Base-by-base conservation (phyloP, 371 early-diverging fungal genomes). In the Actinomortierella ambigua region DNA sequence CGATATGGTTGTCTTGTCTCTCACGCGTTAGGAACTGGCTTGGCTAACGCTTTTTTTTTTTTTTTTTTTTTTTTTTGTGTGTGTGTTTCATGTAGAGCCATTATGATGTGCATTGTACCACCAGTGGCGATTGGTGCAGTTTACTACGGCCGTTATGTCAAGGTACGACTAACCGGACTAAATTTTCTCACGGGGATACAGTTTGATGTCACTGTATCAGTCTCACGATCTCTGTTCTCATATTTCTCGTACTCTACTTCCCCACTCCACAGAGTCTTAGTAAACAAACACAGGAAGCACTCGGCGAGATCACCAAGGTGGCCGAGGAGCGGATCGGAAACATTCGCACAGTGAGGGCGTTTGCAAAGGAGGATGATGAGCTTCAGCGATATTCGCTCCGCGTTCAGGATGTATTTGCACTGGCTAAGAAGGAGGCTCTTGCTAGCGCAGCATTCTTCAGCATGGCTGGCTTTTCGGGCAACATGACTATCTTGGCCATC, bases 321-420 rank as follows among this genome's bases (percentile, higher is more conserved):
- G 88, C 90, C 1, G 90, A 92, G 59, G 94, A 91, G 65, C 84
- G 87, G 22, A 75, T 95, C 27, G 73, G 85, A 56, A 85, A 79
- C 49, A 83, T 93, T 18, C 84, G 93, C 50, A 93, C 92, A 0
- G 93, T 94, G 1, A 85, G 88, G 62, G 88, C 92, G 27, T 94
- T 91, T 68, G 86, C 86, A 5, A 82, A 84, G 50, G 92, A 94
- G 67, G 55, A 76, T n/a, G 55, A 49, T 3, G 91, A 90, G 69
- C 71, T 75, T 2, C 73, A 71, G 14, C 77, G 82, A 3, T 94
- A 90, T 61, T 70, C 68, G 11, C 59, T 69, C 17, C 76, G 79
- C 50, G 87, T 86, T 22, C 67, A 82, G 44, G 75, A 81, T 48
- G 86, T 91, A 20, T 88, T 85, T 65, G 61, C 67, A 6, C 65